phyloP scores from a whole-genome alignment of 345 rosid species.

The Heritiera fomes region DNA sequence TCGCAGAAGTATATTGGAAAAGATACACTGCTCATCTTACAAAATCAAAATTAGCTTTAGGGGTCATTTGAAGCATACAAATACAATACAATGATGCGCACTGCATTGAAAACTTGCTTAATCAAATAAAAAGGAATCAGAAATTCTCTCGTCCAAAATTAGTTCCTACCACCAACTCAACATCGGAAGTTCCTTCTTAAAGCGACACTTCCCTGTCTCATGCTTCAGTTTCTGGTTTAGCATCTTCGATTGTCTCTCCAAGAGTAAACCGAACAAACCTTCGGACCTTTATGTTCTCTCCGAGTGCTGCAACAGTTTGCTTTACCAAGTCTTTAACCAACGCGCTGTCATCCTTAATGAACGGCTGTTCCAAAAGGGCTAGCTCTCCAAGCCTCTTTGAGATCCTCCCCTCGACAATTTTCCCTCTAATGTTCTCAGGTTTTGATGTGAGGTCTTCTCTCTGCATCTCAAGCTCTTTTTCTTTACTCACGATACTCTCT shows the following conservation, averaged over 20 bases:
- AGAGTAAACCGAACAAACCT: slow-evolving; percentile 71
- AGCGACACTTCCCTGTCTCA: background rate
- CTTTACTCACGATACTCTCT: slow-evolving; percentile 53
- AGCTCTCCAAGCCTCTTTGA: slow-evolving; percentile 84
- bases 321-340: slow-evolving; percentile 79
- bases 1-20: background rate
- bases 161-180: slow-evolving; percentile 2
- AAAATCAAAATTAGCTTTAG: background rate
- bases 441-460: slow-evolving; percentile 83
- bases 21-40: slow-evolving; percentile 2
- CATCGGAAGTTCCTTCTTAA: background rate
- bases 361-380: slow-evolving; percentile 80
- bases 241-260: slow-evolving; percentile 52
- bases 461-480: slow-evolving; percentile 90
- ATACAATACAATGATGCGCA: background rate
- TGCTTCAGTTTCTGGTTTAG: slow-evolving; percentile 28
- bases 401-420: slow-evolving; percentile 82
- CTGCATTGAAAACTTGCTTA: background rate
- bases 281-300: slow-evolving; percentile 86
- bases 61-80: background rate
- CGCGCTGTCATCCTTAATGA: slow-evolving; percentile 64
- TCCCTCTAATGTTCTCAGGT: slow-evolving; percentile 90
- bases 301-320: slow-evolving; percentile 83
- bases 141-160: slow-evolving; percentile 30
- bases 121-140: slow-evolving; percentile 23